Evolutionary conservation across 208 protist species (phyloP), one percentile per base, ranked within the genome.

Genomic region (Angomonas deanei): DNA sequence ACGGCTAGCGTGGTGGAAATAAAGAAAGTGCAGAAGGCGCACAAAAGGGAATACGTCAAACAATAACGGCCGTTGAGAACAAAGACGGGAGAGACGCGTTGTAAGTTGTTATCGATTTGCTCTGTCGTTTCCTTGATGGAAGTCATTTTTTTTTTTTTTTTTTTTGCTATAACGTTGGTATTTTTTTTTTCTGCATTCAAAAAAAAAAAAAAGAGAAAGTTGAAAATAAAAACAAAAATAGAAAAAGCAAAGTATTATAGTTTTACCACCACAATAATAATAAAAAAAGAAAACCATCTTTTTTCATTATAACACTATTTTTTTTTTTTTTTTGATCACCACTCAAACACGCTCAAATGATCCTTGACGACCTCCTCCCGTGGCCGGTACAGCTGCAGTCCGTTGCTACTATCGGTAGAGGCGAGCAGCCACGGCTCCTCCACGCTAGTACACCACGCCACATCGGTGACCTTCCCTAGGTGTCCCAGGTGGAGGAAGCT

Each of bases 401-500:
- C 88, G 79, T 99, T 99, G 64, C 97, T 90, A 46, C 97, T 96
- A 63, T 97, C 91, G 21, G 97, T 86, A 3, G 83, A 97, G 24
- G 91, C 82, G 48, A 98, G 68, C 24, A 98, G 58, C 97, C 95
- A 98, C 19, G 85, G 72, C 60, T 98, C 90, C 49, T 88, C 80
- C 52, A 64, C 70, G 54, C 84, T 91, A 0, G 60, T 32, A 70
- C 80, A 78, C 97, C 97, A 99, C 32, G 65, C 59, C 50, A 97
- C 89, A 73, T 99, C 97, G 19, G 78, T 87, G 30, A 99, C 86
- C 57, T 94, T 92, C 24, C 72, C 76, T 0, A 96, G 96, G 85
- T 99, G 98, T 26, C 97, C 98, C 27, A 88, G 93, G 76, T 99
- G 97, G 58, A 99, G 85, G 81, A 99, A 99, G 0, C 61, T 54